These are phyloP conservation scores for Zygosaccharomyces bailii DNA, from an alignment of 805 yeast species.

Conservation along the genomic window DNA sequence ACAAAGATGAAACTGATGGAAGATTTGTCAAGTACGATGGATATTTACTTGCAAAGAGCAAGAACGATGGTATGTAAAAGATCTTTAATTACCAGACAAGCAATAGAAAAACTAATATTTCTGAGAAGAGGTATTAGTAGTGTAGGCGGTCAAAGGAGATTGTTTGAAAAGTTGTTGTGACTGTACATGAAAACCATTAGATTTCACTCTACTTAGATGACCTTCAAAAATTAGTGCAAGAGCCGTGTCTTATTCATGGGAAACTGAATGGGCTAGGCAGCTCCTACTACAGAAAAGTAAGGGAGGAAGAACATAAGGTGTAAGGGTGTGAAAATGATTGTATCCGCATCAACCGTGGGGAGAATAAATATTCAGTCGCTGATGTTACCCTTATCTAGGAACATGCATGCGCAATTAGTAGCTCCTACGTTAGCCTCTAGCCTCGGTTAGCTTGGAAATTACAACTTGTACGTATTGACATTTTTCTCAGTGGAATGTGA, in stretches of 20 bases:
- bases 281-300: not conserved
- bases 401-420: not conserved
- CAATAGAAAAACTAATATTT: too few relatives aligned
- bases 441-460: not conserved
- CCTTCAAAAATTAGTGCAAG: not conserved
- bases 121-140: too few relatives aligned
- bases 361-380: not conserved
- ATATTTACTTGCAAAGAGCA: too few relatives aligned
- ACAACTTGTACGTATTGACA: not conserved
- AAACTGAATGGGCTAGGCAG: not conserved
- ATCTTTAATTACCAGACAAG: too few relatives aligned
- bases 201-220: not conserved
- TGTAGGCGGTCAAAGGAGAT: too few relatives aligned
- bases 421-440: not conserved
- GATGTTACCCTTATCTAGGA: slow-evolving; percentile 1
- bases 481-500: not conserved
- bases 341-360: not conserved
- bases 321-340: not conserved
- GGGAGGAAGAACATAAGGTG: not conserved
- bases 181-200: not conserved
- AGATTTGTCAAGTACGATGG: too few relatives aligned
- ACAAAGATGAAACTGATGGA: too few relatives aligned
- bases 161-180: too few relatives aligned
- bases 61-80: too few relatives aligned
- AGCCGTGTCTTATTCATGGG: not conserved